These are phyloP conservation scores for Coemansia aciculifera DNA, from an alignment of 192 early-diverging fungal species.

Conservation along the genomic window DNA sequence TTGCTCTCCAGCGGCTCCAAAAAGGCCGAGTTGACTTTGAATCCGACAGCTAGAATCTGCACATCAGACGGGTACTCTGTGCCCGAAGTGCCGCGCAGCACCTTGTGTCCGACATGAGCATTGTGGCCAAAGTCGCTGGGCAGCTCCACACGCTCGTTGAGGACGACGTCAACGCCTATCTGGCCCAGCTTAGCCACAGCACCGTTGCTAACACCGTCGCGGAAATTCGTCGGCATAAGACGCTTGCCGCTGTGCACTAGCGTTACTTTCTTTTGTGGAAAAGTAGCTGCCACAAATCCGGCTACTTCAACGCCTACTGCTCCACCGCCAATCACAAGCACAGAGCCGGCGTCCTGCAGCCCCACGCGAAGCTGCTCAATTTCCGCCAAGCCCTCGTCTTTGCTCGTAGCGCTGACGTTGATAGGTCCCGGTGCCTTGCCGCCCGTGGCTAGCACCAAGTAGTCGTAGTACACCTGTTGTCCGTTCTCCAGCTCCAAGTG, in stretches of 20 bases:
- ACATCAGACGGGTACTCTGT: constrained; percentile 59
- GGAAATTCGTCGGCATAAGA: constrained; percentile 56
- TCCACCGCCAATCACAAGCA: constrained; percentile 65
- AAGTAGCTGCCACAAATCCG: constrained; percentile 55
- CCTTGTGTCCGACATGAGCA: constrained; percentile 19
- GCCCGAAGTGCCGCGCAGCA: constrained; percentile 52
- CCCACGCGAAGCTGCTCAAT: constrained; percentile 36
- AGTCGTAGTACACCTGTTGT: constrained; percentile 51
- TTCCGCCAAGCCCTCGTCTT: constrained; percentile 40
- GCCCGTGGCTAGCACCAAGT: constrained; percentile 61
- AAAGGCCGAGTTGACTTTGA: constrained; percentile 53
- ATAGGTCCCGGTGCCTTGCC: constrained; percentile 50
- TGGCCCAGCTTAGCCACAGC: constrained; percentile 44
- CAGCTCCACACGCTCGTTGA: constrained; percentile 56
- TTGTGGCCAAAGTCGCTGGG: constrained; percentile 29
- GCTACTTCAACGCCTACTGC: constrained; percentile 63
- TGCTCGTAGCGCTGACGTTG: constrained; percentile 32
- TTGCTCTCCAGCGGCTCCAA: constrained; percentile 41
- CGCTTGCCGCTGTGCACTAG: constrained; percentile 54
- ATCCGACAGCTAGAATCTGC: constrained; percentile 56
- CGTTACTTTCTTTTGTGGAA: constrained; percentile 50
- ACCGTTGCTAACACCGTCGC: constrained; percentile 38
- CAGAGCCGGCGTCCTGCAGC: constrained; percentile 42
- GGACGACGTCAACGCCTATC: constrained; percentile 56
- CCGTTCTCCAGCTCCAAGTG: constrained; percentile 48